A percentile compares a stretch with the other conserved stretches of the same genome.
phyloP scores from a whole-genome alignment of 2,329 filamentous ascomycete genomes.

The Exophiala sp. region DNA sequence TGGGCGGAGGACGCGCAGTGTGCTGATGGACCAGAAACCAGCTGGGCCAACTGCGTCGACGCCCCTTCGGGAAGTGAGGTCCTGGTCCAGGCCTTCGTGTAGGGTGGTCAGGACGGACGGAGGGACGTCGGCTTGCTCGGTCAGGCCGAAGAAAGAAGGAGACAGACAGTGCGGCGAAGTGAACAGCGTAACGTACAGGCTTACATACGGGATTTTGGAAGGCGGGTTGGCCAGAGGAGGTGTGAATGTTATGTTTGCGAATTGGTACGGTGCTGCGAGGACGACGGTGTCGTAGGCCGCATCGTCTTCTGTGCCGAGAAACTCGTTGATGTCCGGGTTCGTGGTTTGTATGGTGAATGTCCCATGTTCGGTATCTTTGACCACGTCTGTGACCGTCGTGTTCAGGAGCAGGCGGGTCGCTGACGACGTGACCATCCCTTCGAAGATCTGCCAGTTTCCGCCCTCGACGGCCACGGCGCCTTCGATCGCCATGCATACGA shows the following conservation, averaged over 20 bases:
- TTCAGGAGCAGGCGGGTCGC: slow-evolving; percentile 61
- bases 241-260: slow-evolving; percentile 61
- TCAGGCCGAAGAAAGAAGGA: slow-evolving; percentile 67
- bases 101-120: slow-evolving; percentile 81
- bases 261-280: slow-evolving; percentile 80
- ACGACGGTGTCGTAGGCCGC: slow-evolving; percentile 70
- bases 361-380: slow-evolving; percentile 39
- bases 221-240: slow-evolving; percentile 51
- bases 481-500: slow-evolving; percentile 88
- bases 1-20: slow-evolving; percentile 64
- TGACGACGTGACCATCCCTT: slow-evolving; percentile 68
- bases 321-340: slow-evolving; percentile 29
- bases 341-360: slow-evolving; percentile 36
- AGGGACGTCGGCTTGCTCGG: slow-evolving; percentile 56
- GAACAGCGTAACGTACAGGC: slow-evolving; percentile 85
- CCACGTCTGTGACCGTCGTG: slow-evolving; percentile 63
- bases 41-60: slow-evolving; percentile 63
- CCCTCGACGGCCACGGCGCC: slow-evolving; percentile 75
- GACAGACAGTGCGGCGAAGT: slow-evolving; percentile 71
- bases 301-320: slow-evolving; percentile 13
- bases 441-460: slow-evolving; percentile 94
- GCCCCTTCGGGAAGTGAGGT: slow-evolving; percentile 36
- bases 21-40: slow-evolving; percentile 83
- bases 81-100: slow-evolving; percentile 52
- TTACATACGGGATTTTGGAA: slow-evolving; percentile 78